Evolutionary conservation across 1,139 yeast species (phyloP).

Genomic region (Suhomyces kunorum): DNA sequence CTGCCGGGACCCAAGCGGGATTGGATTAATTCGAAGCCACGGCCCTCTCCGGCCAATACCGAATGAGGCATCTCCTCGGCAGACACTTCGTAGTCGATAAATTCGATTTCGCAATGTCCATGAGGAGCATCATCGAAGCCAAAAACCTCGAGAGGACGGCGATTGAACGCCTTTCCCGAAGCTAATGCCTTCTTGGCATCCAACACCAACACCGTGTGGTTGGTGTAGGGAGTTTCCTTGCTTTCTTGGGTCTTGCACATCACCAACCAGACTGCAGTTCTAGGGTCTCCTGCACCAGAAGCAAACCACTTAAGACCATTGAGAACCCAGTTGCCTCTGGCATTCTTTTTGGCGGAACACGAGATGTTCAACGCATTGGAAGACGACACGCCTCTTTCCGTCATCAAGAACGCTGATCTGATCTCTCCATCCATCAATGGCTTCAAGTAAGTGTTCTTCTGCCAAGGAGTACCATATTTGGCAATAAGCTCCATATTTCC

Average conservation of each 20-base stretch:
- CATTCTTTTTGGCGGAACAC: conserved; percentile 46
- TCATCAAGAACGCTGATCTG: conserved; percentile 70
- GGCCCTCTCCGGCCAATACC: conserved; percentile 54
- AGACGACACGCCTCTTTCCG: conserved; percentile 65
- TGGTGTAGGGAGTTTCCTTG: conserved; percentile 39
- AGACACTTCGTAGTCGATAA: conserved; percentile 54
- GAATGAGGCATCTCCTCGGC: conserved; percentile 37
- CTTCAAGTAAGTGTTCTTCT: conserved; percentile 53
- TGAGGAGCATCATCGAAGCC: conserved; percentile 77
- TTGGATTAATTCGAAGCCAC: conserved; percentile 69
- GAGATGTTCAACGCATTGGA: conserved; percentile 70
- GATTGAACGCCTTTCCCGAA: conserved; percentile 51
- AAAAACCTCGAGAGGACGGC: conserved; percentile 59
- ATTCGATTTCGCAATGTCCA: conserved; percentile 67
- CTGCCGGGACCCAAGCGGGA: conserved; percentile 74
- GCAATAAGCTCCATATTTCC: conserved; percentile 75
- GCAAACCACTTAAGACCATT: conserved; percentile 78
- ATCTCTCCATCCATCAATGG: conserved; percentile 62
- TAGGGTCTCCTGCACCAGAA: conserved; percentile 74
- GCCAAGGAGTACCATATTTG: conserved; percentile 54
- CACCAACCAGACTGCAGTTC: conserved; percentile 62
- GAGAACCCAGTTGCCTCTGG: conserved; percentile 52
- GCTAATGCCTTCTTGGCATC: conserved; percentile 55
- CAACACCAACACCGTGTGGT: conserved; percentile 62
- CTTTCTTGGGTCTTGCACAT: conserved; percentile 60